phyloP scores from a whole-genome alignment of 768 basidiomycete species.

The Tremella mesenterica region DNA sequence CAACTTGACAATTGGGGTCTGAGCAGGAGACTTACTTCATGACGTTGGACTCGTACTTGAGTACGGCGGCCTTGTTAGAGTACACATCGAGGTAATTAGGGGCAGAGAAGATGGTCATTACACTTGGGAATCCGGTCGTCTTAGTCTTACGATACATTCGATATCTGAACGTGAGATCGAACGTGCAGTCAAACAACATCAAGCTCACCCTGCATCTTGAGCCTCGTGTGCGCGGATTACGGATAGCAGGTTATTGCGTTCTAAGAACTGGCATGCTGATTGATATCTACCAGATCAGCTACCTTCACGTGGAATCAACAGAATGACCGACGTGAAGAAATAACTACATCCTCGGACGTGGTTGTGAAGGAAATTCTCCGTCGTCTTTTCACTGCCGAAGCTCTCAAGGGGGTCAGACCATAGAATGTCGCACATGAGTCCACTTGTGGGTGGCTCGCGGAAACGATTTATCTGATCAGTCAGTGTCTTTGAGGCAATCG shows the following conservation, averaged over 20 bases:
- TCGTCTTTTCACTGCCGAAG: slow-evolving; percentile 80
- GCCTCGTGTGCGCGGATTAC: slow-evolving; percentile 98
- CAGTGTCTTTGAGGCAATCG: not conserved
- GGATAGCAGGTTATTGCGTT: slow-evolving; percentile 89
- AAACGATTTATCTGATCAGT: slow-evolving; percentile 78
- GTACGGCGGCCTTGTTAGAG: slow-evolving; percentile 96
- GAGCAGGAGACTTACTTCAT: slow-evolving; percentile 58
- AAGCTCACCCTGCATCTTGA: slow-evolving; percentile 84
- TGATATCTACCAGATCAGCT: slow-evolving; percentile 58
- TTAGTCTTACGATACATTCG: slow-evolving; percentile 99
- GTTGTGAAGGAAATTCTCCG: slow-evolving; percentile 86
- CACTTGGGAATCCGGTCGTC: slow-evolving; percentile 94
- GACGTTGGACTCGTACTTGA: slow-evolving; percentile 98
- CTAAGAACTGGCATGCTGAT: slow-evolving; percentile 93
- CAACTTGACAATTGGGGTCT: not conserved
- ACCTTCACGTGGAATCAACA: not conserved
- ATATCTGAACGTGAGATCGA: slow-evolving; percentile 52
- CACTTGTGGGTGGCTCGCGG: slow-evolving; percentile 93
- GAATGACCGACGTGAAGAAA: slow-evolving; percentile 74
- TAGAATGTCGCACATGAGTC: slow-evolving; percentile 95
- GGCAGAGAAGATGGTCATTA: slow-evolving; percentile 99
- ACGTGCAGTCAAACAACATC: not conserved
- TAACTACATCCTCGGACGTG: slow-evolving; percentile 95
- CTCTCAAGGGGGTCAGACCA: slow-evolving; percentile 99
- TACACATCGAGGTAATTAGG: slow-evolving; percentile 98